Base-by-base conservation (phyloP, 176 grass and related monocot genomes). In the Thalia dealbata region DNA sequence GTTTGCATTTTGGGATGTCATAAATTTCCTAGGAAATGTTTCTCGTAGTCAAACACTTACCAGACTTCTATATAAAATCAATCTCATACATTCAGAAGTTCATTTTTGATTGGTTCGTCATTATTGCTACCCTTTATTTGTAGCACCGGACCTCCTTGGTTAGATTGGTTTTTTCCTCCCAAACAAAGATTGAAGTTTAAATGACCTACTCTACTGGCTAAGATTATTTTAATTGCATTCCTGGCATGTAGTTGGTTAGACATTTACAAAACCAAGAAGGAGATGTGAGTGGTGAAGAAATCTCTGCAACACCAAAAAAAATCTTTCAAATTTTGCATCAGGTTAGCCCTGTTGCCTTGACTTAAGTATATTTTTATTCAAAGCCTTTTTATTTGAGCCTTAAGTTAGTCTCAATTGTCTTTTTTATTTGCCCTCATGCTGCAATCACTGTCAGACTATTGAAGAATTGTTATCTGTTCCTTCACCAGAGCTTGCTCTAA, bases 291-390 rank as follows among this genome's bases (percentile, higher is more conserved):
- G 90, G 95, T 76, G 95, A 93, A 79, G 90, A 99, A 67, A 83
- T 86, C 69, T 85, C 87, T 70, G 84, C 85, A 54, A 93, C 95
- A 71, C 95, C 95, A 29, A 99, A 99, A 77, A 93, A 93, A 88
- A 93, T 99, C 78, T 99, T 93, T 58, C 95, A 99, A 80, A 99
- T 99, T 62, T 82, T 99, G 62, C 87, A 91, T 86, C 85, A 99
- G 95, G 95, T 99, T 86, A 32, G 2, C 51, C n/a, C 3, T 13
- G 2, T 21, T 68, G 65, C 24, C 8, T 6, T 23, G 19, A 16
- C 11, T 41, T 13, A 67, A 67, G 21, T 63, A 67, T 21, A 41
- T 21, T 21, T 38, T 38, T 38, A 2, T 1, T 38, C 32, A 4
- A 38, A 2, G 32, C 32, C 32, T 2, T 38, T 38, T 38, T 4